Base-by-base conservation (phyloP, 495 filamentous ascomycete species). In the Antarctomyces pellizariae region DNA sequence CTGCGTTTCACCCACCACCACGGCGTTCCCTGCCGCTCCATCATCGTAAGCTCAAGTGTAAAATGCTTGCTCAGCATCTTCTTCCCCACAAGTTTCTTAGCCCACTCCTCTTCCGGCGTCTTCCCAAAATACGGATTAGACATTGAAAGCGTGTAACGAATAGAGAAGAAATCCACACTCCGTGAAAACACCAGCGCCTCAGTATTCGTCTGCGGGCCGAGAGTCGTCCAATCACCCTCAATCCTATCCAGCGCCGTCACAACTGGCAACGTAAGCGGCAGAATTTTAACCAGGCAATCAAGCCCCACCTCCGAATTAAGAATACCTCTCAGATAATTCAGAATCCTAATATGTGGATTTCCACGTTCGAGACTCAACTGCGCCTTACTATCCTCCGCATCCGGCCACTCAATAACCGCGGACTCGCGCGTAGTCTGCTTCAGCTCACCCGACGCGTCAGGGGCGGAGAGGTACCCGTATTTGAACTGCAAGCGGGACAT, bases 291-390 rank as follows among this genome's bases (percentile, higher is more conserved):
- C 16, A 74, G 59, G 5, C 44, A 41, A 30, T 62, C 49, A 15
- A 82, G 48, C 7, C 65, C 62, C 1, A 43, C 31, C n/a, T 56
- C 36, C 3, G 52, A 52, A 42, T 82, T 82, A 26, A 86, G 47
- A 19, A 63, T 50, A 10, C 50, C 50, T 4, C 58, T 60, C 7
- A 93, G 52, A 16, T 62, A 49, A 28, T 74, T 65, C 18, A 64
- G 50, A 11, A 82, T 67, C 9, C 74, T 64, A 23, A 72, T 54
- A 42, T 91, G 82, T 0, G 83, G 83, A 35, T 79, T 90, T 8
- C 54, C 53, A 12, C 41, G 39, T 12, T 71, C 61, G 13, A 95
- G 52, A 7, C 39, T 32, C 7, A 79, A 34, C n/a, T 48, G 34
- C 40, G 64, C 54, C 3, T 36, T 25, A 16, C 34, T 39, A 16